These are phyloP conservation scores for Coemansia sp. DNA, from an alignment of 192 early-diverging fungal species.

Conservation along the genomic window DNA sequence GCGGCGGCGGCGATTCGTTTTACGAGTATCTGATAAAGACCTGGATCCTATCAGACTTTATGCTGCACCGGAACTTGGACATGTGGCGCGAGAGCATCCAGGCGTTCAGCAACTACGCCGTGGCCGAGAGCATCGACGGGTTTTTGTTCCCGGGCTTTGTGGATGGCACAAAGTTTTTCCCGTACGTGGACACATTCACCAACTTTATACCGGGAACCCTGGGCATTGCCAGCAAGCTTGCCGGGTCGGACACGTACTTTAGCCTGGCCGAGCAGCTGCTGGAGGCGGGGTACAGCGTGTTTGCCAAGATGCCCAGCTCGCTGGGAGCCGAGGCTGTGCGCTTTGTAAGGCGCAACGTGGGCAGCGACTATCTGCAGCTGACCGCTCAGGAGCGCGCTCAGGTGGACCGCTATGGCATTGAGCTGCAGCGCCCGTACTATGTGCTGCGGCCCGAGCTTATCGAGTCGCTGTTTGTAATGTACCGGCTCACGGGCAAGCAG, in stretches of 20 bases:
- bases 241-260: slow-evolving; percentile 43
- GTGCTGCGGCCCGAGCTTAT: slow-evolving; percentile 77
- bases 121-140: slow-evolving; percentile 33
- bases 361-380: slow-evolving; percentile 26
- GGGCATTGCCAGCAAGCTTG: slow-evolving; percentile 40
- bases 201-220: slow-evolving; percentile 52
- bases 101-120: slow-evolving; percentile 26
- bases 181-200: slow-evolving; percentile 46
- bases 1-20: slow-evolving; percentile 87
- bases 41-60: slow-evolving; percentile 70
- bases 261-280: slow-evolving; percentile 31
- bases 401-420: slow-evolving; percentile 31
- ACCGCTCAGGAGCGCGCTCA: slow-evolving; percentile 4
- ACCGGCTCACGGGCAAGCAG: slow-evolving; percentile 66
- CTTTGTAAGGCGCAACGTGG: slow-evolving; percentile 46
- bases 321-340: slow-evolving; percentile 43
- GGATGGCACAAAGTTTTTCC: slow-evolving; percentile 45
- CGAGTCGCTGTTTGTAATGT: slow-evolving; percentile 71
- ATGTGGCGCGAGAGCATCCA: slow-evolving; percentile 52
- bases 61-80: slow-evolving; percentile 49
- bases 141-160: slow-evolving; percentile 39
- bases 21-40: slow-evolving; percentile 94
- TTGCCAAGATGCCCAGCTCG: slow-evolving; percentile 36
- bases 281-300: slow-evolving; percentile 42
- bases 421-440: slow-evolving; percentile 51